Percentiles rank a stretch among this genome's conserved stretches.
Evolutionary conservation across 2,329 filamentous ascomycete species (phyloP).

Genomic region (Beauveria caledonica): DNA sequence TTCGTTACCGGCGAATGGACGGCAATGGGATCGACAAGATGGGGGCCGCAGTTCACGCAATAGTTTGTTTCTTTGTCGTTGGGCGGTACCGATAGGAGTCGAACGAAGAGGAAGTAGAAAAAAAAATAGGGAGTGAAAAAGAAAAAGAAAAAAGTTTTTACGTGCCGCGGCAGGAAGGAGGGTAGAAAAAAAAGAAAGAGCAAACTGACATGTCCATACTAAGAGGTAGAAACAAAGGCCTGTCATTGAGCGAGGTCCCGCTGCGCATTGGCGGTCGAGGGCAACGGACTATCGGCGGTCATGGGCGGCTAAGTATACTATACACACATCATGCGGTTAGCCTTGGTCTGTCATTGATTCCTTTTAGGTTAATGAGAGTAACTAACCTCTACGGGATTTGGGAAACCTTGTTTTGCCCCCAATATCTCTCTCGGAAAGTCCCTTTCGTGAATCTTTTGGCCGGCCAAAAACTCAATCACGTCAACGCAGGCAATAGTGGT

Average conservation of each 20-base stretch:
- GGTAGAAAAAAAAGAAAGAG: background rate
- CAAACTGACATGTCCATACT: no score
- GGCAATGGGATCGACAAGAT: background rate
- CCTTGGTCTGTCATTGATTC: background rate
- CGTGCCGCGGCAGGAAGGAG: background rate
- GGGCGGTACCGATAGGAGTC: background rate
- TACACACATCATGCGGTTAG: background rate
- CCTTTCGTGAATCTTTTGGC: no score
- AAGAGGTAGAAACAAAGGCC: constrained; percentile 1
- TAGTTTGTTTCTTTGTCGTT: background rate
- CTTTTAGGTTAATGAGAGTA: no score
- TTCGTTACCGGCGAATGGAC: background rate
- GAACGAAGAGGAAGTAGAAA: background rate
- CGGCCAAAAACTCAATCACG: no score
- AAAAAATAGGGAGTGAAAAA: background rate
- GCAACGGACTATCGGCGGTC: constrained; percentile 6
- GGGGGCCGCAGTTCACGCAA: background rate
- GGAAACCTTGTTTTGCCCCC: no score
- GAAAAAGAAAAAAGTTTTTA: background rate
- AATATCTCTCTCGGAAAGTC: no score
- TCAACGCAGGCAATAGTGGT: no score
- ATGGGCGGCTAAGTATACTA: background rate
- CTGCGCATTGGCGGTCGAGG: background rate
- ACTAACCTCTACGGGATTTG: no score
- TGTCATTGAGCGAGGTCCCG: constrained; percentile 10